A percentile compares a stretch with the other conserved stretches of the same genome.
Conservation (phyloP, 805 yeast species). For the Pichia scutulata region DNA sequence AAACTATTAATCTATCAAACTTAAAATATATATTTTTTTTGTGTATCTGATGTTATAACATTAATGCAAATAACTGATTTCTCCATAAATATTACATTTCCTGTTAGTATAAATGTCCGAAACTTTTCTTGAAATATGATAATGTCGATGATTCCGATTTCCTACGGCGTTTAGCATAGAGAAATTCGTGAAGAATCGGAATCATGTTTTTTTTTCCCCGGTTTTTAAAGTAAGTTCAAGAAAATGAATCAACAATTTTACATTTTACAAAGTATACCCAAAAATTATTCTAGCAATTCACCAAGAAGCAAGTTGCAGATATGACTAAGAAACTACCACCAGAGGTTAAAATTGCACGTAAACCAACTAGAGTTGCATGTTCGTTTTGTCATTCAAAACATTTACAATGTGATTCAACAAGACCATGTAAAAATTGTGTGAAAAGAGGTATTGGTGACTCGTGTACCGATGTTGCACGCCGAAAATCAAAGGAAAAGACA, state of each 20-base stretch:
- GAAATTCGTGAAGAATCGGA: not conserved
- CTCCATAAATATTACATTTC: not conserved
- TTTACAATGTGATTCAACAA: slow-evolving; percentile 57
- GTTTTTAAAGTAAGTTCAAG: not conserved
- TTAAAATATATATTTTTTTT: not conserved
- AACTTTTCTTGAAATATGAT: not conserved
- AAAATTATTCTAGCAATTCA: not conserved
- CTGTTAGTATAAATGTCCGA: not conserved
- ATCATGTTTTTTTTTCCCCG: not conserved
- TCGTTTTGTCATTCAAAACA: slow-evolving; percentile 67
- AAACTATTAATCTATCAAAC: not conserved
- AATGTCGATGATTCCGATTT: not conserved
- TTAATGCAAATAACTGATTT: not conserved
- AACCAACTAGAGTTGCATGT: slow-evolving; percentile 65
- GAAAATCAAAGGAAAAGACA: slow-evolving; percentile 25
- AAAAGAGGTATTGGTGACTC: slow-evolving; percentile 46
- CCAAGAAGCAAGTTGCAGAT: not conserved
- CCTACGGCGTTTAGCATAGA: not conserved
- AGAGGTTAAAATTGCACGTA: slow-evolving; percentile 45
- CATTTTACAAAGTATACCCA: not conserved
- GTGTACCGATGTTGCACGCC: slow-evolving; percentile 51
- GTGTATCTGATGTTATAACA: not conserved
- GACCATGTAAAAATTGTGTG: slow-evolving; percentile 68
- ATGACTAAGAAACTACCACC: slow-evolving; percentile 60
- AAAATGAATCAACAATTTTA: not conserved